Conservation (phyloP, 305 asterid species). For the Plantago lanceolata region DNA sequence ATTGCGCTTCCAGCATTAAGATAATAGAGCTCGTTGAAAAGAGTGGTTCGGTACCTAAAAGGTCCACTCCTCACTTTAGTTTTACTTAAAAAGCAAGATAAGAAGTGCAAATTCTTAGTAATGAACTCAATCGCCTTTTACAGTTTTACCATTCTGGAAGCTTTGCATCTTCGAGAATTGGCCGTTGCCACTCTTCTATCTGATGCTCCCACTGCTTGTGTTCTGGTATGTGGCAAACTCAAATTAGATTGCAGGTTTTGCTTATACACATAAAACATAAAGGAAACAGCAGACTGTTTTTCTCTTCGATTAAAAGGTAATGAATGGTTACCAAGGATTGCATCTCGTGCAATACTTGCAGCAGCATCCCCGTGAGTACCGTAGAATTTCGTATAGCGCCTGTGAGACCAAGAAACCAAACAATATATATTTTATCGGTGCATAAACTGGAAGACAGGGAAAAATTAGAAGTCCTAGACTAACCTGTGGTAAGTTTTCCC, state of each 20-base stretch:
- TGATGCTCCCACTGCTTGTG: conserved; percentile 63
- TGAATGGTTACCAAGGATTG: conserved; percentile 49
- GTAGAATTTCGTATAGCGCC: conserved; percentile 72
- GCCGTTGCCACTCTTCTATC: conserved; percentile 76
- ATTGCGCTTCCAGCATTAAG: conserved; percentile 74
- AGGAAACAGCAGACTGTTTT: too few species aligned
- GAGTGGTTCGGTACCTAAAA: conserved; percentile 57
- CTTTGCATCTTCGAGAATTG: conserved; percentile 68
- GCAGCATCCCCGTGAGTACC: conserved; percentile 60
- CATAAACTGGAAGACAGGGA: background rate
- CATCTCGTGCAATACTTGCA: conserved; percentile 63
- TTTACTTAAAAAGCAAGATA: conserved; percentile 13
- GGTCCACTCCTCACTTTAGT: background rate
- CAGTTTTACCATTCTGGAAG: conserved; percentile 76
- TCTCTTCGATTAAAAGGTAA: background rate
- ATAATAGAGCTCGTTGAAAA: conserved; percentile 82
- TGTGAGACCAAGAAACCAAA: conserved; percentile 23
- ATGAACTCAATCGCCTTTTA: background rate
- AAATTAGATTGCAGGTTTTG: background rate
- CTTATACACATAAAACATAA: too few species aligned
- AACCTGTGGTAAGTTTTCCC: conserved; percentile 78
- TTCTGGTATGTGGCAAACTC: conserved; percentile 28
- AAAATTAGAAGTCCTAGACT: conserved; percentile 10
- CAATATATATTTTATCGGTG: conserved; percentile 11
- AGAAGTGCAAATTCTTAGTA: background rate